Evolutionary conservation across 306 rosid genomes (phyloP), one percentile per base, ranked within the genome.

Genomic region (Cicer arietinum): DNA sequence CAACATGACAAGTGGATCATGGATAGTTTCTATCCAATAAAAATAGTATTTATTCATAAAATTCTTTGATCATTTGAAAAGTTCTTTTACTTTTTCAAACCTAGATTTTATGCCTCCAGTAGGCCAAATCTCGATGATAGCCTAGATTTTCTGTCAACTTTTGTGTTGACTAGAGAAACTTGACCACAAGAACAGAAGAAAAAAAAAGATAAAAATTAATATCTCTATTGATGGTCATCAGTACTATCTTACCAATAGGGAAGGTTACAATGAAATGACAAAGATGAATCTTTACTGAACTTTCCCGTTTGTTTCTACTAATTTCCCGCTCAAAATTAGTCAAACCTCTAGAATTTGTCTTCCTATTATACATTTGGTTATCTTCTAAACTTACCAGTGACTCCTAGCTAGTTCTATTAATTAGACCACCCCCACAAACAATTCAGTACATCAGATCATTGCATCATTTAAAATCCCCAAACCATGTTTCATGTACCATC

Each of bases 401-500:
- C 35, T 51, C 43, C 54, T 39, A 64, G 39, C 53, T 40, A 20
- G 12, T 63, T 63, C 17, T n/a, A 63, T 75, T 39, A 30, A 52
- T 75, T 39, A 30, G 22, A 63, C 63, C 72, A 63, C 37, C 7
- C 51, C 17, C 40, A 2, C 7, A 17, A 62, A 13, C 25, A 48
- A 74, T 11, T 39, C 10, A 73, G 37, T 8, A 40, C n/a, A 62
- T 45, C 44, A 14, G 68, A 54, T 35, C n/a, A 76, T 20, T 14
- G 43, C 18, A 59, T 66, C 48, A 68, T 65, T 68, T 39, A 69
- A 83, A 51, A 61, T 45, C 40, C 43, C 30, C 69, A 11, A 71
- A 60, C 79, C 75, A 56, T 54, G 74, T 72, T 71, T 47, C 50
- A 37, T 76, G 45, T 18, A 12, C 71, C 69, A 64, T 44, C 59